Percentiles rank a stretch among this genome's conserved stretches.
These are phyloP conservation scores for Pichia cabralensis DNA, from an alignment of 805 yeast genomes.

Conservation along the genomic window DNA sequence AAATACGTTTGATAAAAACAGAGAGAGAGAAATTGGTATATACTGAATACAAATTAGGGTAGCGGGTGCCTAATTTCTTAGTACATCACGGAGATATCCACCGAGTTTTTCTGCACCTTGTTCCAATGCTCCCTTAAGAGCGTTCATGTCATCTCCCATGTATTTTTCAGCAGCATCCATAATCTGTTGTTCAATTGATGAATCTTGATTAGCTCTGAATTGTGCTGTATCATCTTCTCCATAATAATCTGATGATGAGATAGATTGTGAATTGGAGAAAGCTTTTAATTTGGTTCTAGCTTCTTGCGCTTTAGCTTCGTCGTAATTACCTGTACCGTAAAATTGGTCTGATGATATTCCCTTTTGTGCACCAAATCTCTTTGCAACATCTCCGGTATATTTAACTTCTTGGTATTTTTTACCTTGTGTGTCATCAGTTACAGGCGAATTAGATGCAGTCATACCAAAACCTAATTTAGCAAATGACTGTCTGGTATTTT, in stretches of 20 bases:
- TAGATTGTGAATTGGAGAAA: slow-evolving; percentile 79
- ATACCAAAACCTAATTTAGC: slow-evolving; percentile 88
- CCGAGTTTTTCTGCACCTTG: slow-evolving; percentile 88
- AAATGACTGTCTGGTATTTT: slow-evolving; percentile 54
- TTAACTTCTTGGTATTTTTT: slow-evolving; percentile 28
- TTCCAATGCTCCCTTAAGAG: slow-evolving; percentile 83
- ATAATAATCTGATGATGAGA: slow-evolving; percentile 86
- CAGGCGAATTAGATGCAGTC: slow-evolving; percentile 41
- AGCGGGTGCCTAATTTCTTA: no score
- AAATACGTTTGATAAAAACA: no score
- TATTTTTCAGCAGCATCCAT: slow-evolving; percentile 60
- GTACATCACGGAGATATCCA: slow-evolving; percentile 75
- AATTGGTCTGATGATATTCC: slow-evolving; percentile 93
- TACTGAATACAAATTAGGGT: no score
- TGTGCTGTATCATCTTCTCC: slow-evolving; percentile 51
- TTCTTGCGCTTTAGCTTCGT: slow-evolving; percentile 66
- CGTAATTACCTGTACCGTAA: slow-evolving; percentile 82
- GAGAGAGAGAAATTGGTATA: no score
- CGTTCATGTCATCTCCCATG: slow-evolving; percentile 77
- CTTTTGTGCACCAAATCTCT: slow-evolving; percentile 79
- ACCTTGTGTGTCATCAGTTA: slow-evolving; percentile 9
- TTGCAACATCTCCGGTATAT: slow-evolving; percentile 66
- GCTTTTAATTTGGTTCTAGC: slow-evolving; percentile 74
- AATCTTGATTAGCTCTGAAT: slow-evolving; percentile 13
- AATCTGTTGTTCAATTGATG: slow-evolving; percentile 41